phyloP scores from a whole-genome alignment of 305 asterid genomes.

The Solanum hybrid region DNA sequence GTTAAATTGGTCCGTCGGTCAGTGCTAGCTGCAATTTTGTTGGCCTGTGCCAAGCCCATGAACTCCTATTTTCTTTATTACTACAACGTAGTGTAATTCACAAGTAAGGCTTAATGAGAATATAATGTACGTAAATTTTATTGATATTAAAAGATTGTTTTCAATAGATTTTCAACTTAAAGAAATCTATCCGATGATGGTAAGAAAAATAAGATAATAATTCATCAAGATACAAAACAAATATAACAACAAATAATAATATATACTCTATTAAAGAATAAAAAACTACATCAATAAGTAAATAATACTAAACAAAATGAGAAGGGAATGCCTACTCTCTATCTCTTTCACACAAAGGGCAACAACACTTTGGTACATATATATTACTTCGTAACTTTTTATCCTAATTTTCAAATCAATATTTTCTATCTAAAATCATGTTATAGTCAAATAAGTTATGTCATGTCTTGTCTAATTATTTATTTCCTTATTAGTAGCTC shows the following conservation, averaged over 20 bases:
- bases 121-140: fast-evolving
- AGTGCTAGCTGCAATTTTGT: not conserved
- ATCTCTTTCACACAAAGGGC: not conserved
- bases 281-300: too few relatives aligned
- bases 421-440: not conserved
- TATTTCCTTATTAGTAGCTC: not conserved
- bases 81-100: not conserved
- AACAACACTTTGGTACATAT: too few relatives aligned
- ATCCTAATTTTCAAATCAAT: fast-evolving
- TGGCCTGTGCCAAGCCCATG: not conserved
- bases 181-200: not conserved
- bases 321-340: not conserved
- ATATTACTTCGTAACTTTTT: too few relatives aligned
- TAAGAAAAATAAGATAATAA: not conserved
- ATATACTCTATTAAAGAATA: too few relatives aligned
- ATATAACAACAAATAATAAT: too few relatives aligned
- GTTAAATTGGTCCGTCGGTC: not conserved
- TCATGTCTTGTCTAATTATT: fast-evolving
- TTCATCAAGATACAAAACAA: not conserved
- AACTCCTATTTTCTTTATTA: not conserved
- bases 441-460: not conserved
- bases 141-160: not conserved
- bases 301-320: not conserved
- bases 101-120: fast-evolving
- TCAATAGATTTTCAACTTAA: fast-evolving